Base-by-base conservation (phyloP, 2,329 filamentous ascomycete genomes). In the Monosporascus sp. region DNA sequence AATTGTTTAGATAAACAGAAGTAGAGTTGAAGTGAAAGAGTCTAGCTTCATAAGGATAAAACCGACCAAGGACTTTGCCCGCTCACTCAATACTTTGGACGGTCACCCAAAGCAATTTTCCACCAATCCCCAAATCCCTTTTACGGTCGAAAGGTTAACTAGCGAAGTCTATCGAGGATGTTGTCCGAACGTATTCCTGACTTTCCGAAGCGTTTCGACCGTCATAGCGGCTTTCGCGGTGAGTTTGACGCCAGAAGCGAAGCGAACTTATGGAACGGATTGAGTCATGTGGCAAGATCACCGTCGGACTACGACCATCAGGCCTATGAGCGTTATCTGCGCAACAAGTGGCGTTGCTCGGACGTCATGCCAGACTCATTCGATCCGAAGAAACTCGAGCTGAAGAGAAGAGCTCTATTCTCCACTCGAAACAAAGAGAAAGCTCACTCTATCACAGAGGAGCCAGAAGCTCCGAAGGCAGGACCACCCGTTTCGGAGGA, bases 281-380 rank as follows among this genome's bases (percentile, higher is more conserved):
- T 41, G 4, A 41, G 31, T 37, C 11, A 8, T 5, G 37, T 43
- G 14, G 14, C 27, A 37, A 18, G 31, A 3, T 45, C 51, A 11
- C 38, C 43, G n/a, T 27, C 11, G 15, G 49, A 52, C 3, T 7
- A 31, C 3, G 25, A 48, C 27, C n/a, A 18, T 1, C 37, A 18
- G 18, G 39, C 44, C 3, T 31, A 52, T 15, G 54, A 56, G 27
- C 46, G 52, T 25, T 51, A 52, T 22, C 37, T 58, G 11, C 51
- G 54, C n/a, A 35, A 20, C 8, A 54, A 52, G 43, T 60, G 54
- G 52, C 41, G 15, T 8, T 49, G 49, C 35, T 22, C 49, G 3
- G 58, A 60, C n/a, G 47, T 52, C 24, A 53, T 58, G 35, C 56
- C 56, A 17, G 39, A 18, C 11, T 14, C 3, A 5, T 60, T 60